Evolutionary conservation across 352 stramenopile genomes (phyloP).

Genomic region (Globisporangium barbulae): DNA sequence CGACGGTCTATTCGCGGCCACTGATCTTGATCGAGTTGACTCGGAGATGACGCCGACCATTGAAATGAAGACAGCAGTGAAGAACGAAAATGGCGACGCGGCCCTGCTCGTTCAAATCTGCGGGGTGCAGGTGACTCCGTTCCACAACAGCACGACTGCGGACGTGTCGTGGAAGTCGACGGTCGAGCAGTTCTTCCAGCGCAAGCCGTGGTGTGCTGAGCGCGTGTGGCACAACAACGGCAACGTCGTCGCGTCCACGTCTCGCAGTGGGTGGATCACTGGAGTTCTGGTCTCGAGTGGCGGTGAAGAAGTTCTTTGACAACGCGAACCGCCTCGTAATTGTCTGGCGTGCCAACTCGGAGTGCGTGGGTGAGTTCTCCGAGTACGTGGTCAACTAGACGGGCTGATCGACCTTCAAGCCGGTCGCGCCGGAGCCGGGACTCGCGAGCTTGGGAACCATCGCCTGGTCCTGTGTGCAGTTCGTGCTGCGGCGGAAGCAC

Average conservation of each 20-base stretch:
- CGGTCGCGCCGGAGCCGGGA: not conserved
- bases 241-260: not conserved
- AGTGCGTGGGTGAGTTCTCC: not conserved
- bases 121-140: not conserved
- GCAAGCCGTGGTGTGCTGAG: not conserved
- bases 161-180: not conserved
- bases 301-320: conserved; percentile 5
- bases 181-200: not conserved
- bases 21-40: not conserved
- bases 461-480: not conserved
- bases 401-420: not conserved
- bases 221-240: not conserved
- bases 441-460: not conserved
- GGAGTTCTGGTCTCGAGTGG: not conserved
- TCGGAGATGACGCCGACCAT: not conserved
- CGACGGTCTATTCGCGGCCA: not conserved
- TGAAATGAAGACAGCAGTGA: not conserved
- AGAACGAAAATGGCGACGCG: not conserved
- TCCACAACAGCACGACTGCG: not conserved
- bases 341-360: not conserved
- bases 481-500: not conserved
- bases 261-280: not conserved
- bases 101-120: not conserved
- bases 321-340: not conserved
- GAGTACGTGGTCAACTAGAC: not conserved